Evolutionary conservation across 352 stramenopile species (phyloP), one percentile per base, ranked within the genome.

Genomic region (Pythium folliculosum): DNA sequence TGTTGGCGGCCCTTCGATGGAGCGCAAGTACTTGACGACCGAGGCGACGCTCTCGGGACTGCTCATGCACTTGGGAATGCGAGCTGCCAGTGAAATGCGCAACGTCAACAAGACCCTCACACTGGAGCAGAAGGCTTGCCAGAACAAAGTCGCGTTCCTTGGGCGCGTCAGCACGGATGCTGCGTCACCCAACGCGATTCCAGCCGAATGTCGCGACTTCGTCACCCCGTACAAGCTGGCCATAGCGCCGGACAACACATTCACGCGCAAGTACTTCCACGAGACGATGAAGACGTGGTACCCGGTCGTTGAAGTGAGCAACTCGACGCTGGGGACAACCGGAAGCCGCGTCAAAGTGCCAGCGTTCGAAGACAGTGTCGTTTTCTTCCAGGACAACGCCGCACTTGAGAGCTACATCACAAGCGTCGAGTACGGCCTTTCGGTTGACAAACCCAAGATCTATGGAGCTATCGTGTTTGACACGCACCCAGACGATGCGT

Each of bases 401-500:
- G 76, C 57, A 2, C 56, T 92, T 16, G 74, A 84, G 22, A 67
- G 75, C 10, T 91, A 89, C 48, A 70, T 90, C 8, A 80, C 70
- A 55, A 73, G 71, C 7, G 63, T 74, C 1, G 65, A 78, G 23
- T 90, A 91, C 70, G 83, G 71, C 3, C 44, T 23, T 19, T 50
- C 44, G 13, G 16, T 81, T 1, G 53, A 68, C 14, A 76, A 89
- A 7, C 84, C 84, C 12, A 63, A 67, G 43, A 88, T 92, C 54
- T 89, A 81, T 51, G 84, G 57, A 14, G 81, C 55, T 4, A 88
- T 92, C 30, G 80, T 90, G 35, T 92, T 92, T 38, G 60, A 88
- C 48, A 55, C 70, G 30, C 69, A 67, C 54, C 79, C 84, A 0
- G 22, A 10, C 3, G 71, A 66, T 8, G 49, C 52, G 22, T 45